Conservation (phyloP, 257 asterid genomes). For the Primulina tabacum region DNA sequence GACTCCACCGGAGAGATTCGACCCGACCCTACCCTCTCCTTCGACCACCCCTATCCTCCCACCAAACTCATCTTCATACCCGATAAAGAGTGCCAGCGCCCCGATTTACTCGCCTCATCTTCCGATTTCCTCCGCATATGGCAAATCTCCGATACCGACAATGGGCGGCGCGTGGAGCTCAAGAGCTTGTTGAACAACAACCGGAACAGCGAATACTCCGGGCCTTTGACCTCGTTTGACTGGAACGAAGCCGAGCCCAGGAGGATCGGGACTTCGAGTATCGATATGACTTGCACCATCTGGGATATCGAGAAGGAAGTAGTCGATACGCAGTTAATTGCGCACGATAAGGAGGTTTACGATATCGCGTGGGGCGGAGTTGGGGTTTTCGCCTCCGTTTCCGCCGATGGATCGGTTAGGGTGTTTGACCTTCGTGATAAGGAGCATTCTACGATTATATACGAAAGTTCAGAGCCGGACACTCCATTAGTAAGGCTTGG, state of each 20-base stretch:
- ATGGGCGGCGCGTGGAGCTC: slow-evolving; percentile 58
- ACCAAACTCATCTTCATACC: slow-evolving; percentile 85
- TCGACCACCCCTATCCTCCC: slow-evolving; percentile 96
- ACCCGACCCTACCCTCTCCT: slow-evolving; percentile 68
- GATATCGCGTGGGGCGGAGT: slow-evolving; percentile 99
- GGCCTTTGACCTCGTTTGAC: slow-evolving; percentile 88
- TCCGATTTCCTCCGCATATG: slow-evolving; percentile 90
- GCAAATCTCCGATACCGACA: slow-evolving; percentile 60
- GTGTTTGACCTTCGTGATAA: slow-evolving; percentile 92
- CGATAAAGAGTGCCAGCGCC: slow-evolving; percentile 88
- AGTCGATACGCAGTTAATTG: slow-evolving; percentile 92
- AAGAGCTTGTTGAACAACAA: slow-evolving; percentile 67
- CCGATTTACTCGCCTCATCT: slow-evolving; percentile 84
- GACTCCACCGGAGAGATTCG: slow-evolving; percentile 85
- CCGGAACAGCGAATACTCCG: slow-evolving; percentile 85
- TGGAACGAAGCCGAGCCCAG: slow-evolving; percentile 98
- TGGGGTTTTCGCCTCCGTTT: slow-evolving; percentile 92
- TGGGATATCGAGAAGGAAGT: slow-evolving; percentile 97
- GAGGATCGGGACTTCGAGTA: slow-evolving; percentile 90
- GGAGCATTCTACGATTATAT: slow-evolving; percentile 93
- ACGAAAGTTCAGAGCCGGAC: slow-evolving; percentile 94
- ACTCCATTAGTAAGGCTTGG: slow-evolving; percentile 91
- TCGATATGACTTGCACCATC: slow-evolving; percentile 90
- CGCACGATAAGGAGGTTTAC: slow-evolving; percentile 98
- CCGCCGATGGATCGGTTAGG: slow-evolving; percentile 96